Evolutionary conservation across 495 filamentous ascomycete genomes (phyloP), one percentile per base, ranked within the genome.

Genomic region (Penicillium cataractarum): DNA sequence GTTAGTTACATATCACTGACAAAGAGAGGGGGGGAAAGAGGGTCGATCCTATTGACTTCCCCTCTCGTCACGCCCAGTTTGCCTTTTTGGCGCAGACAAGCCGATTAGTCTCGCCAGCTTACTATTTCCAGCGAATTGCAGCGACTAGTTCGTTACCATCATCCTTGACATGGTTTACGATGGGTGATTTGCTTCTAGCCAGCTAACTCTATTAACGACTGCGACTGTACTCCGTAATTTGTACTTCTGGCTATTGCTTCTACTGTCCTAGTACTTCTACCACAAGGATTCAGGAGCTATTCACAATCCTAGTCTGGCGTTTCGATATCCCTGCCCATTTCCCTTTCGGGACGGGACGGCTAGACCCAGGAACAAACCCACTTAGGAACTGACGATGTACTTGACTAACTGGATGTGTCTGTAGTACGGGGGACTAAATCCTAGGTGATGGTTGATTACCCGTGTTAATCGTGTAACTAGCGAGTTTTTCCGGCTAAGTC

Each of bases 21-120:
- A 55, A 39, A 55, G 31, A 39, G 32, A n/a, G 52, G 31, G 4
- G 31, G 52, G 31, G 4, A 24, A 55, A 35, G 29, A 54, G 32
- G 33, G 67, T 63, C 67, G 70, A 68, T 72, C 70, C 63, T 55
- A 59, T 54, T 55, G 57, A 55, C 55, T 66, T 57, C 64, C 61
- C 64, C 64, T 65, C 65, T 65, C 27, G 52, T 63, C 35, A 9
- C 22, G 21, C 33, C 54, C 26, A 19, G n/a, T 48, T 51, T 24
- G 32, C 46, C 51, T 31, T 56, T 62, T 62, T 64, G 55, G 58
- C 54, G 65, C 65, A 35, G 57, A 55, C 48, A 44, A 64, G 42
- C 59, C 61, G 57, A 61, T 61, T 67, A 61, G 61, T 61, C 65
- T 35, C 19, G 21, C 19, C 22, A 19, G 42, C 42, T 46, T 33